Percentiles rank a stretch among this genome's conserved stretches.
phyloP scores from a whole-genome alignment of 805 yeast species.

The Teunomyces stri region DNA sequence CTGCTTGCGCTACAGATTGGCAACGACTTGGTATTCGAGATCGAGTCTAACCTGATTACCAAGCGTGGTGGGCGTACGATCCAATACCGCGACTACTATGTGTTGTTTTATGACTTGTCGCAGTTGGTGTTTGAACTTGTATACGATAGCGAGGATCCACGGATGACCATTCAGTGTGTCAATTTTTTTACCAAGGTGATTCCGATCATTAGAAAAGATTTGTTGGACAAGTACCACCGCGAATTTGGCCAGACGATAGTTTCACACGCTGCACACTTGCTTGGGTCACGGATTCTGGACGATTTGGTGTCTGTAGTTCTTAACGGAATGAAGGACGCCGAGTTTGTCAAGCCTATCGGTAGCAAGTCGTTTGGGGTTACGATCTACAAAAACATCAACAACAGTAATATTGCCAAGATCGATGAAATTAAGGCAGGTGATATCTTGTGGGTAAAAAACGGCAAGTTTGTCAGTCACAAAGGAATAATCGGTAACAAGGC shows the following conservation, averaged over 20 bases:
- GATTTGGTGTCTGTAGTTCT: constrained; percentile 25
- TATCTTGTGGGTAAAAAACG: constrained; percentile 70
- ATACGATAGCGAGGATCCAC: constrained; percentile 55
- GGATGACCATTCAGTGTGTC: constrained; percentile 40
- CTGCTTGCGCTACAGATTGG: constrained; percentile 39
- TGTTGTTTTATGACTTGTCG: constrained; percentile 70
- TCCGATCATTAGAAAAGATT: constrained; percentile 45
- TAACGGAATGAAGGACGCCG: constrained; percentile 11
- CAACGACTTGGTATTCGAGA: constrained; percentile 58
- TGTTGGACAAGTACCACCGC: constrained; percentile 48
- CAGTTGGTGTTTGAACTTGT: constrained; percentile 59
- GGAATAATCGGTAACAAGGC: constrained; percentile 35
- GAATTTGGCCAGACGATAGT: constrained; percentile 53
- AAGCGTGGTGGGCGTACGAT: constrained; percentile 57
- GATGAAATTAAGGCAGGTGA: constrained; percentile 83
- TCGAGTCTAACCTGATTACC: constrained; percentile 52
- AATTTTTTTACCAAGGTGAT: constrained; percentile 34
- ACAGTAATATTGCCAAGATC: constrained; percentile 41
- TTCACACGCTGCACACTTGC: constrained; percentile 25
- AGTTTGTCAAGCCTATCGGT: constrained; percentile 59
- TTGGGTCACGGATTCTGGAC: constrained; percentile 35
- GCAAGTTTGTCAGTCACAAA: constrained; percentile 70
- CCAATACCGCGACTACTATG: constrained; percentile 61
- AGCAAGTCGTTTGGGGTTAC: constrained; percentile 70
- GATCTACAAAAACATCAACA: constrained; percentile 52